Conservation (phyloP, 345 rosid genomes). For the Psidium friedrichsthalianum region DNA sequence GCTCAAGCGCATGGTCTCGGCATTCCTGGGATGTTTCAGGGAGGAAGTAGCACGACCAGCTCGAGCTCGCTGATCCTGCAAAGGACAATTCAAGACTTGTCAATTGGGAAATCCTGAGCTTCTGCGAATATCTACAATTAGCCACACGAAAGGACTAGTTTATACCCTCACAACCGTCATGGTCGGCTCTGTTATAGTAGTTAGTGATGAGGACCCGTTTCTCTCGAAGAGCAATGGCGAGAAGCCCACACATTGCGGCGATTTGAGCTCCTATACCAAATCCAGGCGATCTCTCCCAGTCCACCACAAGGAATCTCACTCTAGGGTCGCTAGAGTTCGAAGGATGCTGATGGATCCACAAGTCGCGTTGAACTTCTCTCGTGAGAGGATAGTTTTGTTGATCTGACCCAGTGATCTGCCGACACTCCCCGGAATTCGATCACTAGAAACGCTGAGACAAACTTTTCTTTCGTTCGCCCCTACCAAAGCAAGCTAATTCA, state of each 20-base stretch:
- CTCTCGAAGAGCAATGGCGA: slow-evolving; percentile 64
- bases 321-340: slow-evolving; percentile 41
- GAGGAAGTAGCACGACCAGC: slow-evolving; percentile 94
- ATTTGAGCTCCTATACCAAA: slow-evolving; percentile 94
- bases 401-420: slow-evolving; percentile 71
- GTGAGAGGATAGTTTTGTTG: slow-evolving; percentile 88
- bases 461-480: background rate
- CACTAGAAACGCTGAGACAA: background rate
- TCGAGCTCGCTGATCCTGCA: slow-evolving; percentile 42
- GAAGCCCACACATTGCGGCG: slow-evolving; percentile 80
- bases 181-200: slow-evolving; percentile 82
- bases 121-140: background rate
- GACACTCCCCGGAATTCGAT: background rate
- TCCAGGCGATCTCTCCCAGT: slow-evolving; percentile 79
- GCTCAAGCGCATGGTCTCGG: slow-evolving; percentile 42
- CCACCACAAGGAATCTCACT: slow-evolving; percentile 64
- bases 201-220: slow-evolving; percentile 64
- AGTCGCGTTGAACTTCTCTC: slow-evolving; percentile 71
- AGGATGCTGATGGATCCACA: slow-evolving; percentile 96
- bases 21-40: slow-evolving; percentile 82
- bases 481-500: background rate
- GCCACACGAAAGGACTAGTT: background rate
- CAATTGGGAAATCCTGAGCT: background rate
- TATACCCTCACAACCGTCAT: slow-evolving; percentile 77
- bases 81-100: background rate